Base-by-base conservation (phyloP, 768 basidiomycete genomes). In the Mycena amicta region DNA sequence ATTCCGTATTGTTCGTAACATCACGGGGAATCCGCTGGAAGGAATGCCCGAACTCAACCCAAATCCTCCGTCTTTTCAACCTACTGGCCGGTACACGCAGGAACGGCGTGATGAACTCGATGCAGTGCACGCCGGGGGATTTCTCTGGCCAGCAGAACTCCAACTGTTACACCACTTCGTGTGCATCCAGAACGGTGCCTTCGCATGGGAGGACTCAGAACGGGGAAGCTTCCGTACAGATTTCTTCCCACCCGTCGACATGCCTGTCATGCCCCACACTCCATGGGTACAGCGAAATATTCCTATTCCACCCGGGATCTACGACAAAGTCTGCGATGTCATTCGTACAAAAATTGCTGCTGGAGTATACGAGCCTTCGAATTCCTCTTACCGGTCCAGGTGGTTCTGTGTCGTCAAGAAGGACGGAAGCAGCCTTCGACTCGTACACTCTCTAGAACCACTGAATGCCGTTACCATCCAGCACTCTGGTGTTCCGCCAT, bases 401-500 rank as follows among this genome's bases (percentile, higher is more conserved):
- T 43, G 41, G 41, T 43, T 43, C 20, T 43, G 41, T 20, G 41
- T 43, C 41, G 41, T 43, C 41, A 43, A 43, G 41, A 43, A 43
- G 20, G 41, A 43, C 41, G 41, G n/a, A n/a, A n/a, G n/a, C n/a
- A n/a, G n/a, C n/a, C n/a, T n/a, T n/a, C n/a, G n/a, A n/a, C n/a
- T n/a, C 2, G 68, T 72, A 0, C 70, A 71, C 45, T 54, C 66
- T 51, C 56, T 73, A 1, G 62, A 73, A 52, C 67, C 66, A 0
- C 63, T 73, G 3, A 73, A 73, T 41, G 60, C 57, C 0, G 62
- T 70, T 0, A 65, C n/a, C n/a, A n/a, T n/a, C n/a, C n/a, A n/a
- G n/a, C n/a, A n/a, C n/a, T n/a, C n/a, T n/a, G n/a, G n/a, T n/a
- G n/a, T n/a, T n/a, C n/a, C n/a, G n/a, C n/a, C n/a, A n/a, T n/a